phyloP scores from a whole-genome alignment of 495 filamentous ascomycete species.

The Xylaria sp. region DNA sequence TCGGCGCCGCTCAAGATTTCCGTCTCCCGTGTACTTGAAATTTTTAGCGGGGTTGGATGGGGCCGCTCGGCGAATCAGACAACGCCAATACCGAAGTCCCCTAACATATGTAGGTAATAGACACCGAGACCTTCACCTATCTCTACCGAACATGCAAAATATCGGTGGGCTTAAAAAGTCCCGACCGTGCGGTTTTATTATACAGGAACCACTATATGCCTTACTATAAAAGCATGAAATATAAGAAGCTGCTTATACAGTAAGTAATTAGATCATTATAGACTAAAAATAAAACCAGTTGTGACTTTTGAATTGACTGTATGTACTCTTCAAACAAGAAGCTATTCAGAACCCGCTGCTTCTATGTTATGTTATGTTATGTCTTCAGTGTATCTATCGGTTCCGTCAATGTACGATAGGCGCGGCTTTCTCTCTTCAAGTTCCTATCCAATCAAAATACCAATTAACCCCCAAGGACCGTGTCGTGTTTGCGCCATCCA shows the following conservation, averaged over 20 bases:
- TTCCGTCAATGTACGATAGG: neutral
- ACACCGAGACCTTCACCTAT: neutral
- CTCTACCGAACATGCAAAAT: neutral
- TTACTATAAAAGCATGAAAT: too few relatives aligned
- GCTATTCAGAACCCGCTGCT: neutral
- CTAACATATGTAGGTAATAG: too few relatives aligned
- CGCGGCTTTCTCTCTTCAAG: neutral
- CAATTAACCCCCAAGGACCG: neutral
- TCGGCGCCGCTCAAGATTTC: neutral
- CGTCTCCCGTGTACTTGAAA: slow-evolving; percentile 35
- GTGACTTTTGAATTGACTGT: too few relatives aligned
- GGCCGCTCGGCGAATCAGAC: slow-evolving; percentile 21
- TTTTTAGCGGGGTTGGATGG: slow-evolving; percentile 41
- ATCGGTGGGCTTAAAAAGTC: too few relatives aligned
- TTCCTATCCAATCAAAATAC: neutral
- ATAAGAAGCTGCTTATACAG: too few relatives aligned
- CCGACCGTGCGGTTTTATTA: too few relatives aligned
- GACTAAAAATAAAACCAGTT: too few relatives aligned
- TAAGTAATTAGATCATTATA: too few relatives aligned
- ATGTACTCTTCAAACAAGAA: neutral
- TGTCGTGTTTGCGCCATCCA: slow-evolving; percentile 2
- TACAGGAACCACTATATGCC: too few relatives aligned
- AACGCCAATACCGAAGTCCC: neutral
- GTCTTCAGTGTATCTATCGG: neutral
- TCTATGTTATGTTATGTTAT: slow-evolving; percentile 3